Conservation (phyloP, 768 basidiomycete species). For the Psilocybe cyanescens region DNA sequence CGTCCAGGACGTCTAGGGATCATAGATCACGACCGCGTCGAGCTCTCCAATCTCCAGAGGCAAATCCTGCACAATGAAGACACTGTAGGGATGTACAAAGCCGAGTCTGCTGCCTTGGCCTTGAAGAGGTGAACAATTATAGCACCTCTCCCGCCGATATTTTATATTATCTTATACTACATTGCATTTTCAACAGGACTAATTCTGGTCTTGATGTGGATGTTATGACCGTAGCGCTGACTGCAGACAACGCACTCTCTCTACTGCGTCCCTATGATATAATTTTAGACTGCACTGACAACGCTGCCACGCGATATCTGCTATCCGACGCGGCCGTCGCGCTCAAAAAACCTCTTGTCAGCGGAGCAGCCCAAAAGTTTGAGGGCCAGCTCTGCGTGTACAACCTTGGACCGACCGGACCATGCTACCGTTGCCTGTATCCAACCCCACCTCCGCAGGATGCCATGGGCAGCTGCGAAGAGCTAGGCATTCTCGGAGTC, state of each 20-base stretch:
- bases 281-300: slow-evolving; percentile 94
- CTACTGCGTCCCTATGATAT: slow-evolving; percentile 70
- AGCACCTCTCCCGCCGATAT: background rate
- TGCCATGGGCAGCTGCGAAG: slow-evolving; percentile 78
- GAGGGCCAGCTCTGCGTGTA: slow-evolving; percentile 84
- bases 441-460: slow-evolving; percentile 75
- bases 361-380: slow-evolving; percentile 88
- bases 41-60: slow-evolving; percentile 87
- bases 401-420: slow-evolving; percentile 69
- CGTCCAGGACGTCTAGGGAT: slow-evolving; percentile 78
- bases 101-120: slow-evolving; percentile 76
- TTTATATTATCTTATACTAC: background rate
- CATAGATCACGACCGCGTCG: slow-evolving; percentile 87
- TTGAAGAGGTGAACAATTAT: slow-evolving; percentile 55
- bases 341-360: slow-evolving; percentile 82
- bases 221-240: slow-evolving; percentile 55
- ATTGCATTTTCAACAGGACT: slow-evolving; percentile 50
- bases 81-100: slow-evolving; percentile 79
- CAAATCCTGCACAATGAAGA: slow-evolving; percentile 88
- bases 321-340: slow-evolving; percentile 84
- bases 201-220: slow-evolving; percentile 73
- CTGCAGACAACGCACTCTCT: slow-evolving; percentile 63
- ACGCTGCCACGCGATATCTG: slow-evolving; percentile 89
- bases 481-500: slow-evolving; percentile 84
- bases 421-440: slow-evolving; percentile 95